Conservation (phyloP, 2,329 filamentous ascomycete genomes). For the Scedosporium boydii region DNA sequence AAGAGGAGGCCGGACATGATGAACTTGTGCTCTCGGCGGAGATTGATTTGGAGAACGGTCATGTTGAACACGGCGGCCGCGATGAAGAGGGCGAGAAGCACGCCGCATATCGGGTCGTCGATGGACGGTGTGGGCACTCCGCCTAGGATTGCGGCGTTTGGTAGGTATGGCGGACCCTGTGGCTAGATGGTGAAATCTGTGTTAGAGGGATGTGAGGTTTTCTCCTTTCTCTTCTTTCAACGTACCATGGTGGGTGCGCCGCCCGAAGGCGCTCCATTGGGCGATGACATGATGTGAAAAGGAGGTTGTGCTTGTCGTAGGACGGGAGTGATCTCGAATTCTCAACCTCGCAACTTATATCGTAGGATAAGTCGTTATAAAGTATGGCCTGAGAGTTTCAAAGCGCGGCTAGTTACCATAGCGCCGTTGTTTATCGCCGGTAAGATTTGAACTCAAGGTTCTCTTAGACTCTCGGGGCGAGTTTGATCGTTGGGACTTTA, state of each 20-base stretch:
- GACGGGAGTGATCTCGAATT: no score
- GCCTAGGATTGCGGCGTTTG: slow-evolving; percentile 40
- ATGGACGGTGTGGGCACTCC: slow-evolving; percentile 44
- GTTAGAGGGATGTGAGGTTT: not conserved
- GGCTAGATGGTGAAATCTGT: not conserved
- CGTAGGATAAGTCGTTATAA: no score
- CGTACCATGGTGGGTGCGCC: not conserved
- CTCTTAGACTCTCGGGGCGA: no score
- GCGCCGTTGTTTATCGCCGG: no score
- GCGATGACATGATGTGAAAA: not conserved
- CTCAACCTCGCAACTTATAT: no score
- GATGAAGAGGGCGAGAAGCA: slow-evolving; percentile 52
- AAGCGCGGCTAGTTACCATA: no score
- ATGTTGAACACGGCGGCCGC: slow-evolving; percentile 45
- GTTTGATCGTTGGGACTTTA: no score
- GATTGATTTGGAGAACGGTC: slow-evolving; percentile 43
- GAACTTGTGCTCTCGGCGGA: slow-evolving; percentile 44
- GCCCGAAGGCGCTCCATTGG: not conserved
- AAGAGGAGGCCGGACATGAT: slow-evolving; percentile 48
- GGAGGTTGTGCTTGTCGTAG: no score
- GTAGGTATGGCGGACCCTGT: slow-evolving; percentile 10
- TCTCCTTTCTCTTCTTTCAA: not conserved
- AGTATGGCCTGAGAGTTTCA: no score
- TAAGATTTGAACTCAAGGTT: no score
- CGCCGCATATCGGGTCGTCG: slow-evolving; percentile 55